Base-by-base conservation (phyloP, 2,329 filamentous ascomycete genomes). In the Colletotrichum plurivorum region DNA sequence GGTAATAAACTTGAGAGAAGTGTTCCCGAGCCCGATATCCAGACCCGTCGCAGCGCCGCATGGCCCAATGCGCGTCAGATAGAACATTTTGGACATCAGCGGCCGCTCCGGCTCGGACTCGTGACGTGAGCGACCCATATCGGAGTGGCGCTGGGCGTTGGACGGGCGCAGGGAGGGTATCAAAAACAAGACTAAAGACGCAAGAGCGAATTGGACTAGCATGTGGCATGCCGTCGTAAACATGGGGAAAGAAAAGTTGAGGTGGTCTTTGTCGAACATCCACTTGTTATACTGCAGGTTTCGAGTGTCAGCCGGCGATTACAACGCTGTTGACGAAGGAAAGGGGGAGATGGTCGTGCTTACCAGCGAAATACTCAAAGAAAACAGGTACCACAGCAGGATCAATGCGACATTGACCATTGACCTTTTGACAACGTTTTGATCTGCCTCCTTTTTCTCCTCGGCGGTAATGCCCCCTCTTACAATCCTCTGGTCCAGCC, bases 141-240 rank as follows among this genome's bases (percentile, higher is more conserved):
- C 85, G 7, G 84, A 85, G 59, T 76, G 82, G 65, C 84, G 82
- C 54, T 46, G 46, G 61, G 78, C 74, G 72, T 82, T 84, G 72
- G 81, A 86, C 5, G 95, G 95, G 69, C 96, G 92, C 71, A 98
- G 84, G 1, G 90, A 92, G 20, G 96, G 96, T 63, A 98, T 84
- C 71, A 95, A 87, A 78, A 91, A 95, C 61, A 99, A 88, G 31
- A 98, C 92, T 51, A 93, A 80, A 18, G 88, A 90, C 9, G 96
- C 88, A 49, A 98, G 89, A 16, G 86, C 81, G 81, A 98, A 98
- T 78, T 99, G 96, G 57, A 99, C 94, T 22, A 95, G 84, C 95
- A 98, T 98, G 83, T 99, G 96, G 79, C 96, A 85, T 72, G 94
- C 93, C 4, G 96, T 99, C 12, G 95, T 97, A 81, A 98, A 98